Percentiles rank a stretch among this genome's conserved stretches.
These are phyloP conservation scores for Nakazawaea sp. DNA, from an alignment of 805 yeast species.

Conservation along the genomic window DNA sequence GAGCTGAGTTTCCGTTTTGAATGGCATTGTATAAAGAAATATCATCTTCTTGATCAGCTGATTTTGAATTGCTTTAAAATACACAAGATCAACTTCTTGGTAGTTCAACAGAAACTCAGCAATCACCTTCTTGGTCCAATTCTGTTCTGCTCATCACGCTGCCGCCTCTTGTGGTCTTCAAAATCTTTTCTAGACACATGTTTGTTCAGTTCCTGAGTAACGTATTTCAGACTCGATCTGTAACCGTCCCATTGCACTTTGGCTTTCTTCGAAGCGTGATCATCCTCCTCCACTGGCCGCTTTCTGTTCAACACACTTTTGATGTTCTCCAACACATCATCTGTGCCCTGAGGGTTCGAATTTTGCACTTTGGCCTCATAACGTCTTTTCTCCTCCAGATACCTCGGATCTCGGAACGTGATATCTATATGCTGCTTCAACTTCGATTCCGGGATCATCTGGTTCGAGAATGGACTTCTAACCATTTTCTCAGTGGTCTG, in stretches of 20 bases:
- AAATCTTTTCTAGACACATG: constrained; percentile 17
- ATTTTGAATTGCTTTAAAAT: too few species aligned
- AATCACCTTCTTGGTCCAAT: constrained; percentile 20
- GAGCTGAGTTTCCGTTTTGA: too few species aligned
- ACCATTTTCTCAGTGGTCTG: constrained; percentile 26
- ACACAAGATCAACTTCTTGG: too few species aligned
- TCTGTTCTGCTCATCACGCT: constrained; percentile 11
- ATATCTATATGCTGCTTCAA: constrained; percentile 68
- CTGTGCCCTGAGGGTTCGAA: constrained; percentile 42
- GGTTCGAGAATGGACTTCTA: constrained; percentile 75
- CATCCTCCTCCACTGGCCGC: constrained; percentile 4
- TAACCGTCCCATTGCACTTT: constrained; percentile 29
- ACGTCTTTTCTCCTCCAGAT: constrained; percentile 58
- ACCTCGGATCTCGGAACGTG: constrained; percentile 70
- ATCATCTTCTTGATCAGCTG: too few species aligned
- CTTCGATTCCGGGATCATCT: constrained; percentile 59
- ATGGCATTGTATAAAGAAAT: too few species aligned
- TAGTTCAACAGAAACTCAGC: too few species aligned
- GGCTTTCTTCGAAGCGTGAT: constrained; percentile 17
- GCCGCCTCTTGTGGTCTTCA: constrained; percentile 18
- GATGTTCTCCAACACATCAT: constrained; percentile 58
- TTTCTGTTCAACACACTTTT: constrained; percentile 31
- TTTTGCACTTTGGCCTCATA: constrained; percentile 50
- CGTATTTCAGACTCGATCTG: constrained; percentile 18
- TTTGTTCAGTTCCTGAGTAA: constrained; percentile 15